A percentile compares a stretch with the other conserved stretches of the same genome.
These are phyloP conservation scores for Parietaria judaica DNA, from an alignment of 306 rosid genomes.

Conservation along the genomic window DNA sequence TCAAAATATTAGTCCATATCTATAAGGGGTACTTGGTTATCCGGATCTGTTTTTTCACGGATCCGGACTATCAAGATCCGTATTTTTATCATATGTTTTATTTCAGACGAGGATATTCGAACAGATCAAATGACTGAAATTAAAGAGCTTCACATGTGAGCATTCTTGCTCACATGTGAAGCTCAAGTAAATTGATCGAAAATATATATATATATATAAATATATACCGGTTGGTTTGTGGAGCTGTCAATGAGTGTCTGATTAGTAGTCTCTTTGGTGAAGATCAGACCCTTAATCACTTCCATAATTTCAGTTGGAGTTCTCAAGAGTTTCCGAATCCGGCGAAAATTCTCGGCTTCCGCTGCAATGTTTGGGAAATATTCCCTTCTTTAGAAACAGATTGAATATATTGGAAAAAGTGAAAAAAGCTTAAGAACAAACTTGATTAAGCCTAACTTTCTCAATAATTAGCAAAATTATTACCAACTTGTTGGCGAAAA, in stretches of 20 bases:
- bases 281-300: constrained; percentile 21
- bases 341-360: constrained; percentile 12
- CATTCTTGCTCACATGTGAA: too few relatives aligned
- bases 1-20: not conserved
- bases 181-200: not conserved
- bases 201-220: not conserved
- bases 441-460: not conserved
- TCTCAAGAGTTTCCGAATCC: constrained; percentile 4
- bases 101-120: too few relatives aligned
- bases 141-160: too few relatives aligned
- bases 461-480: not conserved
- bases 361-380: not conserved
- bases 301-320: constrained; percentile 31
- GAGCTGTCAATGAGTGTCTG: constrained; percentile 44
- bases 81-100: too few relatives aligned
- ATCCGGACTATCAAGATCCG: too few relatives aligned
- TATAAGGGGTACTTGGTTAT: not conserved
- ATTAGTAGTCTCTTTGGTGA: constrained; percentile 9
- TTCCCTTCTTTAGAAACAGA: not conserved
- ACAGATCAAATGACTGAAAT: too few relatives aligned
- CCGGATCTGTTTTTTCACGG: not conserved
- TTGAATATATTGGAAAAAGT: not conserved
- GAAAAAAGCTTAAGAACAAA: not conserved
- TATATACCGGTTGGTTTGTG: constrained; percentile 25
- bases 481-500: not conserved